These are phyloP conservation scores for Wickerhamiella hasegawae DNA, from an alignment of 805 yeast genomes.

Conservation along the genomic window DNA sequence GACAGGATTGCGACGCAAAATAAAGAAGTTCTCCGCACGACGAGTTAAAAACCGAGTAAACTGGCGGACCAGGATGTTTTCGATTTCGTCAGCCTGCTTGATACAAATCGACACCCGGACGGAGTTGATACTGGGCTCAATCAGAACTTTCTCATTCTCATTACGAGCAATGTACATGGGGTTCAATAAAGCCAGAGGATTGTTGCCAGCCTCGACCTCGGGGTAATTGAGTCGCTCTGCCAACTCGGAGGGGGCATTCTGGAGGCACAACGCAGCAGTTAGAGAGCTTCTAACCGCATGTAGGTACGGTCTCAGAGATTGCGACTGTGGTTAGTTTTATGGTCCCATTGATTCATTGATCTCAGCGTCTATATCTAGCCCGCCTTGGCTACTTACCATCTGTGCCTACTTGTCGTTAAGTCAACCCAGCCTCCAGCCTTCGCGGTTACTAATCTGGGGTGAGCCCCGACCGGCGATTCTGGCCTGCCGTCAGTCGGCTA, in stretches of 20 bases:
- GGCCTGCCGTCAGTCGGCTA: too few species aligned
- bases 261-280: slow-evolving; percentile 83
- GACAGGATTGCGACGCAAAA: slow-evolving; percentile 80
- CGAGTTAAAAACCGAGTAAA: slow-evolving; percentile 87
- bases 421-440: too few species aligned
- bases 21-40: slow-evolving; percentile 88
- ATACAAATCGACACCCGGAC: slow-evolving; percentile 81
- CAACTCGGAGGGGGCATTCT: slow-evolving; percentile 85
- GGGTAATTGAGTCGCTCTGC: slow-evolving; percentile 97
- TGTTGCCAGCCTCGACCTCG: slow-evolving; percentile 75
- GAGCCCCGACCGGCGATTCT: too few species aligned
- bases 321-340: slow-evolving; percentile 61
- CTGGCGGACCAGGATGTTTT: slow-evolving; percentile 82
- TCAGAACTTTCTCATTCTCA: slow-evolving; percentile 80
- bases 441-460: too few species aligned
- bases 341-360: too few species aligned
- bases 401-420: too few species aligned
- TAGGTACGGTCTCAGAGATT: slow-evolving; percentile 88
- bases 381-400: too few species aligned
- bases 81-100: slow-evolving; percentile 96
- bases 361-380: too few species aligned
- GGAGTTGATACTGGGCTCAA: slow-evolving; percentile 88
- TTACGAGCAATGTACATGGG: slow-evolving; percentile 85
- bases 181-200: slow-evolving; percentile 71
- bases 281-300: slow-evolving; percentile 86